A percentile compares a stretch with the other conserved stretches of the same genome.
Conservation (phyloP, 2,329 filamentous ascomycete species). For the Phoma sp. region DNA sequence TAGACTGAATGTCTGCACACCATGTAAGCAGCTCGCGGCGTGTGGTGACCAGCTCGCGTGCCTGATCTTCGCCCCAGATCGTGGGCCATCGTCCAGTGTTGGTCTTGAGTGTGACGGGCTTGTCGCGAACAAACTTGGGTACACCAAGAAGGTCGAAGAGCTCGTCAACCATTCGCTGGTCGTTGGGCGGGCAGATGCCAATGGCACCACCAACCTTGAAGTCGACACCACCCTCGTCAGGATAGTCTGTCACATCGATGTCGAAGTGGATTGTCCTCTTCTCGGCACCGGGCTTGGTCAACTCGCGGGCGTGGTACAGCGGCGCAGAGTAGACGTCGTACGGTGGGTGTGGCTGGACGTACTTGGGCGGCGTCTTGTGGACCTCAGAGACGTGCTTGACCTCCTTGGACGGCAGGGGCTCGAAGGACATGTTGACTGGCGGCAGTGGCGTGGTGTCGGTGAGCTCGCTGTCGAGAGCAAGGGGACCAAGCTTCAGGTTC, state of each 20-base stretch:
- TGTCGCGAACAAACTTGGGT: slow-evolving; percentile 83
- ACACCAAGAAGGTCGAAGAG: slow-evolving; percentile 83
- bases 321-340: slow-evolving; percentile 92
- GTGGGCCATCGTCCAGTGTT: slow-evolving; percentile 90
- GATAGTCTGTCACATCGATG: slow-evolving; percentile 94
- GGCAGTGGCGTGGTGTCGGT: slow-evolving; percentile 77
- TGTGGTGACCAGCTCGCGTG: slow-evolving; percentile 87
- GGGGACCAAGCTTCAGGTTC: slow-evolving; percentile 75
- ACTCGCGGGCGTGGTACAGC: slow-evolving; percentile 81
- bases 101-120: slow-evolving; percentile 80
- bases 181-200: slow-evolving; percentile 89
- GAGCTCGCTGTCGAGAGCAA: slow-evolving; percentile 74
- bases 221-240: slow-evolving; percentile 81
- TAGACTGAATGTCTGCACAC: slow-evolving; percentile 93
- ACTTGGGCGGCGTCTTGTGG: slow-evolving; percentile 76
- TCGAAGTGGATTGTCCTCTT: slow-evolving; percentile 99
- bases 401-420: slow-evolving; percentile 60
- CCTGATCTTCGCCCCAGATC: slow-evolving; percentile 91
- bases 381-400: slow-evolving; percentile 53
- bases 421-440: slow-evolving; percentile 75
- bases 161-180: slow-evolving; percentile 77
- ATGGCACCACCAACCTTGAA: slow-evolving; percentile 98
- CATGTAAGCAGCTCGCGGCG: slow-evolving; percentile 91
- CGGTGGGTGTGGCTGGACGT: slow-evolving; percentile 93
- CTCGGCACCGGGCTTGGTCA: slow-evolving; percentile 87